Evolutionary conservation across 2,329 filamentous ascomycete species (phyloP), one percentile per base, ranked within the genome.

Genomic region (Hypoxylon sp.): DNA sequence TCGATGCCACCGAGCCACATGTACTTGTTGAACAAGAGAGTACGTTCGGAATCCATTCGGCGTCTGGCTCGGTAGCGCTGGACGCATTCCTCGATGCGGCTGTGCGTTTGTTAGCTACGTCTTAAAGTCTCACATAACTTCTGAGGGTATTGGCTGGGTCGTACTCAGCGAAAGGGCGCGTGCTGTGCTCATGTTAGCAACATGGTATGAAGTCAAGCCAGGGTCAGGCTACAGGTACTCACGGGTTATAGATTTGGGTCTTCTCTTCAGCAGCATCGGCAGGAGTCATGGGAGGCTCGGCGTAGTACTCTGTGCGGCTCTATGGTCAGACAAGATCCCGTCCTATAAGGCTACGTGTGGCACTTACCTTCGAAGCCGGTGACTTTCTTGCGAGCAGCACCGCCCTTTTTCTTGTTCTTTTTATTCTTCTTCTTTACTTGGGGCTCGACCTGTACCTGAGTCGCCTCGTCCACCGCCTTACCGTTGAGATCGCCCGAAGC

Each of bases 41-140:
- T 73, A 20, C 86, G 86, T 3, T 85, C 79, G 10, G 79, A 73
- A 56, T 89, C 84, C 56, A 97, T 83, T 63, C 90, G 92, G 26
- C 93, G 89, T 42, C 88, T 89, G 29, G 84, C 81, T 60, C 89
- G 86, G 76, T 88, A 99, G 11, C 92, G 88, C 64, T 92, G 87
- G 51, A 98, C 89, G 42, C 91, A 95, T 21, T 88, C 83, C 70
- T 97, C 88, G 35, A 98, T 91, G 42, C 95, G 91, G 53, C 89
- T 90, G 57, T 35, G 21, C 29, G n/a, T n/a, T 56, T 15, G 58
- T 64, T 52, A 63, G 59, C 26, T 45, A 29, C 31, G 31, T 18
- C 7, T 18, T 9, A 9, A 38, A 17, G 23, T 57, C 26, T 29
- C 20, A 23, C 31, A 18, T 45, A n/a, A 35, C 17, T 40, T 50